Evolutionary conservation across 805 yeast genomes (phyloP), one percentile per base, ranked within the genome.

Genomic region (Starmerella ratchasimensis): DNA sequence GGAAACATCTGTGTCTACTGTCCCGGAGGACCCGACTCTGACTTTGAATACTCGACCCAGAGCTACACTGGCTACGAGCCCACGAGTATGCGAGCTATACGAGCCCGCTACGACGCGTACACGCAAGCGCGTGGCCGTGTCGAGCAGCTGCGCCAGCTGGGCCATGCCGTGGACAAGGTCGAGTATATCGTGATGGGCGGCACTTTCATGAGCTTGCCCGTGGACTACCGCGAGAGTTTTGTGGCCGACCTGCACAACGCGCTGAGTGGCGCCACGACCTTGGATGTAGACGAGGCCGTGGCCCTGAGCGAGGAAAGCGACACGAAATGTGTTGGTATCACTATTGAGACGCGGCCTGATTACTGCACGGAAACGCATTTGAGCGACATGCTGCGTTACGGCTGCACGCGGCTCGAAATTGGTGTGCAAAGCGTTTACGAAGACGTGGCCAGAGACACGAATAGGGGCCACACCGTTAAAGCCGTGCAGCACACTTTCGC

Each of bases 171-270:
- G 31, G 98, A 90, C 57, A 90, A 90, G 55, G 98, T 90, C 11
- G 98, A 90, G 59, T 90, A 90, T 56, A 90, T 90, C 46, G 77
- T 90, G 47, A 90, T 90, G 98, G 98, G 98, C 38, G 98, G 98
- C 47, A 90, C 98, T 0, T 90, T 90, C 58, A 90, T 90, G 98
- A 80, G 94, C 2, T 66, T 90, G 43, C 93, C 94, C 14, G 69
- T 73, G 36, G 88, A 80, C 36, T 90, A 90, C 60, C 68, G 98
- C 42, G 98, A 90, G 57, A 71, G 67, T 39, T 90, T 90, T 53
- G 86, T 90, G 43, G 71, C 84, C 13, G 84, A 81, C 51, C 62
- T 90, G 46, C 98, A 90, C 61, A 90, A 90, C 58, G 98, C 98
- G 0, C 65, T 90, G 39, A 80, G 94, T 10, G 98, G 98, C 27